Base-by-base conservation (phyloP, 805 yeast genomes). In the Schwanniomyces sp. region DNA sequence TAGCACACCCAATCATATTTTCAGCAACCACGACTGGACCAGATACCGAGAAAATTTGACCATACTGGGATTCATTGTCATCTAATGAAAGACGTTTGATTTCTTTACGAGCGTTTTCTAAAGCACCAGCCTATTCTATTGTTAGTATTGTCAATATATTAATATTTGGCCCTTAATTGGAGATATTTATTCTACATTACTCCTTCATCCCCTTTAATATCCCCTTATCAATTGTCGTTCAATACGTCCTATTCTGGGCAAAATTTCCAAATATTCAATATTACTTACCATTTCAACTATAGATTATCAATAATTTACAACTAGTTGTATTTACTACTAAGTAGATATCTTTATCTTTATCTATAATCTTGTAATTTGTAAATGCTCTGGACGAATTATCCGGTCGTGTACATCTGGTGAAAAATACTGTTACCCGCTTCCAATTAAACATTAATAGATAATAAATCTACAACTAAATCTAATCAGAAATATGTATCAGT, bases 1-100 rank as follows among this genome's bases (percentile, higher is more conserved):
- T 94, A 61, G 98, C 97, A 82, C 97, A 90, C 54, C 99, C 99
- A 73, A 91, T 88, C 98, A 94, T 91, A 76, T 94, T 87, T 73
- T 94, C 98, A 43, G 99, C 99, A 42, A 94, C 85, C 45, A 94
- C 87, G 60, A 94, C 99, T 25, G 99, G 98, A 63, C 99, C 99
- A 17, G 98, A 91, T 43, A 94, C 97, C 28, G 97, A 90, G 75
- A 84, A 91, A 61, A 94, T 88, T 57, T 80, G 84, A 48, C 96
- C 99, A 69, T 88, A 89, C 55, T 84, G 85, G 46, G 86, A 79
- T 70, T 92, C 97, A 28, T 73, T 78, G 45, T 75, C 76, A 55
- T 70, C 77, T 53, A 92, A 72, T 30, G 94, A 84, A 61, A 91
- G 84, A 64, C 91, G 89, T 67, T 86, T 84, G 59, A 94, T 80